A percentile compares a stretch with the other conserved stretches of the same genome.
Conservation (phyloP, 2,329 filamentous ascomycete genomes). For the Aurifilum marmelostoma region DNA sequence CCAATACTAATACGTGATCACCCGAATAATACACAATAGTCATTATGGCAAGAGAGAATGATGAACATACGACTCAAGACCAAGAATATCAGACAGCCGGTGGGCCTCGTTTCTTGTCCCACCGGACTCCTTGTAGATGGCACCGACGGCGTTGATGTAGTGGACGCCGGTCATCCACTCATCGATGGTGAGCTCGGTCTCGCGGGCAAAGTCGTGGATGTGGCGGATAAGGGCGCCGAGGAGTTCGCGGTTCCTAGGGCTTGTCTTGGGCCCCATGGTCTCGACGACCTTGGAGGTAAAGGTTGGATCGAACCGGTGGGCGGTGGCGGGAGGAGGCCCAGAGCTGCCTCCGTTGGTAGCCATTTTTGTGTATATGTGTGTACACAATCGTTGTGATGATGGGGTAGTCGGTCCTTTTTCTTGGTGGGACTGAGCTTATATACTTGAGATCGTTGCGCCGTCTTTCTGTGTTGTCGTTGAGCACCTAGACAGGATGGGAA, state of each 20-base stretch:
- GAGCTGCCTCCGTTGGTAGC: background rate
- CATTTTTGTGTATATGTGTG: no score
- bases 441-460: no score
- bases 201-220: constrained; percentile 66
- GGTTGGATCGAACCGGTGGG: constrained; percentile 32
- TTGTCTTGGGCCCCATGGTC: constrained; percentile 61
- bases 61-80: constrained; percentile 52
- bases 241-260: constrained; percentile 58
- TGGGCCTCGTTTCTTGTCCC: constrained; percentile 64
- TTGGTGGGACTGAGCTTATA: no score
- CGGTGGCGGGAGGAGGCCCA: background rate
- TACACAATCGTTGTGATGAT: no score
- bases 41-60: background rate
- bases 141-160: constrained; percentile 61
- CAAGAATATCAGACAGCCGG: constrained; percentile 64
- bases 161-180: constrained; percentile 65
- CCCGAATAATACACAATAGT: background rate
- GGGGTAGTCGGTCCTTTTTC: no score
- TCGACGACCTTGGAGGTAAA: constrained; percentile 65
- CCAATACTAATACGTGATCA: no score
- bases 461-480: background rate
- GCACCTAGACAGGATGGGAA: no score
- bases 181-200: constrained; percentile 63
- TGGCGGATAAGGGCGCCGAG: constrained; percentile 59
- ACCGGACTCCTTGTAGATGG: constrained; percentile 52